Conservation (phyloP, 805 yeast genomes). For the Candida taoyuanica region DNA sequence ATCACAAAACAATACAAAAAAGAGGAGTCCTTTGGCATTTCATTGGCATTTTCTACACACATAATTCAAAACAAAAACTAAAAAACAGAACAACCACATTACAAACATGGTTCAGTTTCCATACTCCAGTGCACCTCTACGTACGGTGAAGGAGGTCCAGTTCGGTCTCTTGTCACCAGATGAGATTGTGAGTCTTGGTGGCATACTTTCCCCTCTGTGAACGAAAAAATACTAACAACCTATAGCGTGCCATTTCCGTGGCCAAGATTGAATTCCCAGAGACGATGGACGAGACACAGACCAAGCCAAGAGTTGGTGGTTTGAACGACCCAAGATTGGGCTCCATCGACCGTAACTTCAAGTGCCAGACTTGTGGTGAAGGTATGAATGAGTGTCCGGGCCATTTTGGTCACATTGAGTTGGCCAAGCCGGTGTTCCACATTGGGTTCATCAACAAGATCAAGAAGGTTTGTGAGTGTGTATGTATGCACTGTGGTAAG, state of each 20-base stretch:
- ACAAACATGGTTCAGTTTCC: conserved; percentile 53
- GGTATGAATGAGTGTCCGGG: conserved; percentile 99
- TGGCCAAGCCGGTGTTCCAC: conserved; percentile 98
- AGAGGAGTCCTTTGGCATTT: conserved; percentile 1
- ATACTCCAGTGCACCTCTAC: conserved; percentile 96
- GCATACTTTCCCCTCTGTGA: neutral
- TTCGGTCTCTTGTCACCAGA: conserved; percentile 98
- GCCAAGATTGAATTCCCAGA: conserved; percentile 98
- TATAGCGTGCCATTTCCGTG: conserved; percentile 86
- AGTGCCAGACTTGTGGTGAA: conserved; percentile 99
- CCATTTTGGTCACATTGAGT: conserved; percentile 97
- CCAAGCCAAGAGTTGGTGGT: conserved; percentile 95
- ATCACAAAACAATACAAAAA: conserved; percentile 6
- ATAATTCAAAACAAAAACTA: no score
- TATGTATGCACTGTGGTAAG: conserved; percentile 99
- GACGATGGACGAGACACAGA: conserved; percentile 97
- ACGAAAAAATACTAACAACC: conserved; percentile 8
- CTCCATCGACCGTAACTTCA: conserved; percentile 92
- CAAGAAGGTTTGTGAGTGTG: conserved; percentile 92
- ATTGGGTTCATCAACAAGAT: conserved; percentile 92
- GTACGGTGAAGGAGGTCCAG: conserved; percentile 97
- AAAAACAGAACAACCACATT: conserved; percentile 1
- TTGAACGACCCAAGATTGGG: conserved; percentile 96
- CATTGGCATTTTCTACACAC: conserved; percentile 1
- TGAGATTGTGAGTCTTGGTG: conserved; percentile 54